A percentile compares a stretch with the other conserved stretches of the same genome.
phyloP scores from a whole-genome alignment of 2,329 filamentous ascomycete genomes.

The Trichoderma cornu-damae region DNA sequence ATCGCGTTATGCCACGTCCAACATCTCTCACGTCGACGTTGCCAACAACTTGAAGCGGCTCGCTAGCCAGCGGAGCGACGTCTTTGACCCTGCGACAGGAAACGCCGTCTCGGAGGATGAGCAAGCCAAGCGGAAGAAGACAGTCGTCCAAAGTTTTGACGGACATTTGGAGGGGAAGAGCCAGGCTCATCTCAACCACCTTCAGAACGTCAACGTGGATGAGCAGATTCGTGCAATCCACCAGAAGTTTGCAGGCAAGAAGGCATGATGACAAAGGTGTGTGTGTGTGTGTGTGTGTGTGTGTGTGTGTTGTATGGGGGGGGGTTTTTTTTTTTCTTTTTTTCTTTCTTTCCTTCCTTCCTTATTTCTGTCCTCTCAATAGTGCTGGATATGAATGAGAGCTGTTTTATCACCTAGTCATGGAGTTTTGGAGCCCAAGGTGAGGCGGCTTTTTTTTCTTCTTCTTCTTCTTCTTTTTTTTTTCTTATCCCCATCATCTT shows the following conservation, averaged over 20 bases:
- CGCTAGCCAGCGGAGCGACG: conserved; percentile 78
- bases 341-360: neutral
- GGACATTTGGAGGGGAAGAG: conserved; percentile 57
- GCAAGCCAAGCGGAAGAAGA: conserved; percentile 67
- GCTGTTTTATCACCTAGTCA: neutral
- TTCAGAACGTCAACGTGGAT: conserved; percentile 71
- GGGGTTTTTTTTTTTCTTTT: too few relatives aligned
- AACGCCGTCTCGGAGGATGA: conserved; percentile 68
- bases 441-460: conserved; percentile 18
- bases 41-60: conserved; percentile 94
- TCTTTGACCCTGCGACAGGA: conserved; percentile 73
- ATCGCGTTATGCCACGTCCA: conserved; percentile 76
- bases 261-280: conserved; percentile 23
- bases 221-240: conserved; percentile 71
- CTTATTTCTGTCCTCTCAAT: neutral
- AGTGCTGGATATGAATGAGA: neutral
- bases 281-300: too few relatives aligned
- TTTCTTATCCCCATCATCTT: too few relatives aligned
- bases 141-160: conserved; percentile 61
- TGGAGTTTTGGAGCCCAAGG: conserved; percentile 15
- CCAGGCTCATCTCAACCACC: conserved; percentile 49
- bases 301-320: too few relatives aligned
- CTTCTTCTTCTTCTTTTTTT: too few relatives aligned
- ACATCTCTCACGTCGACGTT: conserved; percentile 78
- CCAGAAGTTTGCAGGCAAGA: conserved; percentile 46